Conservation (phyloP, 352 stramenopile species). For the Pythium phragmitis region DNA sequence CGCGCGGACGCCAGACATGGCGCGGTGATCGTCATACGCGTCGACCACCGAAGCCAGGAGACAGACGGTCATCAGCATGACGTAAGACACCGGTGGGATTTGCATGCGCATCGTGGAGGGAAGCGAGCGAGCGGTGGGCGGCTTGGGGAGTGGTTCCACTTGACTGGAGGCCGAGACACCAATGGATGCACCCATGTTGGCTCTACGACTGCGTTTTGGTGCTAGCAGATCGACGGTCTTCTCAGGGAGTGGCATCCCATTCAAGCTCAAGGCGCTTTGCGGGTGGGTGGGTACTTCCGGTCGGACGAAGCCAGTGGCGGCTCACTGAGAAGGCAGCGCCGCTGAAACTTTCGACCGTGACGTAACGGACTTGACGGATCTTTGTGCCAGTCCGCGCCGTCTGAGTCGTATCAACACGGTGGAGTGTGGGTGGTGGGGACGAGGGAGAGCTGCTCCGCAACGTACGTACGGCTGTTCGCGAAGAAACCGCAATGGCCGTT, state of each 20-base stretch:
- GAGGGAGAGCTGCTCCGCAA: too few species aligned
- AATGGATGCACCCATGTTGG: background rate
- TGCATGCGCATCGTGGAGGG: background rate
- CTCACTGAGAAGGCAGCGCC: background rate
- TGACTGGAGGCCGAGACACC: background rate
- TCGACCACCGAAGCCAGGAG: background rate
- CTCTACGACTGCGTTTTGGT: background rate
- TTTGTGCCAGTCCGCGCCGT: background rate
- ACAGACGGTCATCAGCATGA: background rate
- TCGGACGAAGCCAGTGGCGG: constrained; percentile 13
- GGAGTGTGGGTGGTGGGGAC: background rate
- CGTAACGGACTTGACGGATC: constrained; percentile 17
- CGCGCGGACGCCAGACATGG: constrained; percentile 9
- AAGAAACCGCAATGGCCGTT: background rate
- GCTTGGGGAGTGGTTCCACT: background rate
- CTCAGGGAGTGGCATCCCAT: background rate
- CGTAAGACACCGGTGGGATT: background rate
- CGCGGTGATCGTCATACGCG: background rate
- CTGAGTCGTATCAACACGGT: background rate
- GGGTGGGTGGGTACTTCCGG: background rate
- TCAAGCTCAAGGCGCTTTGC: background rate
- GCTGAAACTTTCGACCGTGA: constrained; percentile 7
- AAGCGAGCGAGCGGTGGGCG: background rate
- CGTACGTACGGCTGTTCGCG: background rate
- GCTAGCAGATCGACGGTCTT: background rate